Percentiles rank a stretch among this genome's conserved stretches.
phyloP scores from a whole-genome alignment of 2,329 filamentous ascomycete genomes.

The Beauveria pseudobassiana region DNA sequence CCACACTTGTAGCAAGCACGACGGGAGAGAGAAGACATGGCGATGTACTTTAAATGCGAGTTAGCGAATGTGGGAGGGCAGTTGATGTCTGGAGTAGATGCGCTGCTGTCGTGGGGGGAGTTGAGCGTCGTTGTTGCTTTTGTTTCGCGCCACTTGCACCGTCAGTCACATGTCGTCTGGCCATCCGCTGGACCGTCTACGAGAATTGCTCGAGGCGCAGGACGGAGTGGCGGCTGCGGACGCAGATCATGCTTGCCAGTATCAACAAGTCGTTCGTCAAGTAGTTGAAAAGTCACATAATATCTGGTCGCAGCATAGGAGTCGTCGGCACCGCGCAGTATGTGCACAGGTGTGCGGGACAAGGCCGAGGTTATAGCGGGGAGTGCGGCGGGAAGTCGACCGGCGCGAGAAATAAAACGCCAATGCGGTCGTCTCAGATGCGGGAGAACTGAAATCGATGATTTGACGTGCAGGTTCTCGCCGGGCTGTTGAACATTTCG shows the following conservation, averaged over 20 bases:
- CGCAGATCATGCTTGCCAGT: neutral
- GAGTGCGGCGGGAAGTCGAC: neutral
- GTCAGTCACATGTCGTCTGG: neutral
- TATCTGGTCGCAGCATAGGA: neutral
- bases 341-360: neutral
- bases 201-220: neutral
- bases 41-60: conserved; percentile 25
- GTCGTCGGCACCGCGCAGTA: neutral
- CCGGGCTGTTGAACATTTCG: neutral
- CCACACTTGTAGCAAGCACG: conserved; percentile 79
- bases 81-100: neutral
- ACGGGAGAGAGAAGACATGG: conserved; percentile 73
- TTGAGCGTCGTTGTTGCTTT: neutral
- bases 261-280: neutral
- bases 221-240: neutral
- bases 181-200: neutral
- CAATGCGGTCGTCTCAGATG: neutral
- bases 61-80: neutral
- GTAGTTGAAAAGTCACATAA: neutral
- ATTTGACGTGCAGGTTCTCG: neutral
- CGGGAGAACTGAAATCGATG: neutral
- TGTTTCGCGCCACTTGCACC: neutral
- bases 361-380: conserved; percentile 4
- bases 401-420: neutral
- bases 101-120: neutral